Evolutionary conservation across 2,329 filamentous ascomycete species (phyloP), one percentile per base, ranked within the genome.

Genomic region (Pestalotiopsis sp.): DNA sequence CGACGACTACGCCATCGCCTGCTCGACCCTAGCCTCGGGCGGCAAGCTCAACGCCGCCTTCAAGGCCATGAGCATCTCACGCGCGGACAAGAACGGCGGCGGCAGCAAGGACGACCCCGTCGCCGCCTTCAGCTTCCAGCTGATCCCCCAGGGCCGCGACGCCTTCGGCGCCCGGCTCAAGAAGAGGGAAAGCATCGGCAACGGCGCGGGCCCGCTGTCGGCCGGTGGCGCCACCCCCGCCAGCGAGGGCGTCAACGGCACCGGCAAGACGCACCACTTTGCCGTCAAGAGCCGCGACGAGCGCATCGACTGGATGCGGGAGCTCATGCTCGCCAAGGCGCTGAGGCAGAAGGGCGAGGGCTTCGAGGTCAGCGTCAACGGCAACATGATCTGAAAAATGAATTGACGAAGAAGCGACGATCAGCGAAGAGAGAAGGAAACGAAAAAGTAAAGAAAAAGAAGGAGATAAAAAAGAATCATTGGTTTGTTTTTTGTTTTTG

Each of bases 271-370:
- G 59, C 95, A 98, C 77, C 94, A 98, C 79, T 98, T 98, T 78
- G 93, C 95, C 0, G 95, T 98, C 74, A 92, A 92, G 82, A 90
- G 86, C 75, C 89, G 94, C 14, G 93, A 98, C 77, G 93, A 98
- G 78, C 89, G 95, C 70, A 98, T 98, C 76, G 95, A 98, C 79
- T 99, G 96, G 96, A 97, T 97, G 93, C 87, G 93, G 67, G 93
- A 97, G 86, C 83, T 97, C 70, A 97, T 97, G 93, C 89, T 97
- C 60, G 93, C 93, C 66, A 96, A 96, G 84, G 93, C 93, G 20
- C 84, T 94, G 78, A 93, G 91, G 84, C 92, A 94, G 81, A 96
- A 95, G 86, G 90, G 89, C 61, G 91, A 94, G 74, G 93, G 93
- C 20, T 95, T 92, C 74, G 92, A 95, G 81, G 89, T 96, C 74